Evolutionary conservation across 257 asterid species (phyloP).

Genomic region (Jasminum sambac): DNA sequence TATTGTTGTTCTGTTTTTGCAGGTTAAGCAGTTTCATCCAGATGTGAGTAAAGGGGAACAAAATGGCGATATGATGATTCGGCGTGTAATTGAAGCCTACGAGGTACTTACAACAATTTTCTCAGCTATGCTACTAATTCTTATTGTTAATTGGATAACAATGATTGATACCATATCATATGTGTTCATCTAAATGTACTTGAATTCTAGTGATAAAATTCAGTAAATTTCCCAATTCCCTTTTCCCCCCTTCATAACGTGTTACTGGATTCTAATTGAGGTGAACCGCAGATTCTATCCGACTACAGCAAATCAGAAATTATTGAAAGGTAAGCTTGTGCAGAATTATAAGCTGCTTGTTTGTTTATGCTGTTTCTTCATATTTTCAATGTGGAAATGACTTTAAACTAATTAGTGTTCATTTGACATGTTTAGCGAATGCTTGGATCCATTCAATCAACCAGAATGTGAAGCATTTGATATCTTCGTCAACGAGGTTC

Average conservation of each 20-base stretch:
- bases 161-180: neutral
- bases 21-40: conserved; percentile 90
- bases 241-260: conserved; percentile 5
- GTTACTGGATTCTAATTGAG: neutral
- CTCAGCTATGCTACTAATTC: neutral
- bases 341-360: too few relatives aligned
- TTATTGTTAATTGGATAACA: neutral
- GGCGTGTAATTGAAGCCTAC: conserved; percentile 83
- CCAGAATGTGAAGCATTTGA: conserved; percentile 94
- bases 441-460: conserved; percentile 81
- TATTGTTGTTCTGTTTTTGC: conserved; percentile 5
- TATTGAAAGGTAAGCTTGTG: conserved; percentile 63
- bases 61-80: conserved; percentile 67
- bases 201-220: neutral
- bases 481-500: conserved; percentile 74
- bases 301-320: conserved; percentile 68
- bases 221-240: neutral
- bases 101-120: conserved; percentile 45
- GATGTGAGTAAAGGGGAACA: conserved; percentile 56
- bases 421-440: conserved; percentile 57
- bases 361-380: neutral
- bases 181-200: neutral
- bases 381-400: neutral
- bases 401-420: neutral
- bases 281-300: conserved; percentile 56